Evolutionary conservation across 1,139 yeast genomes (phyloP).

Genomic region (Meyerozyma smithsonii): DNA sequence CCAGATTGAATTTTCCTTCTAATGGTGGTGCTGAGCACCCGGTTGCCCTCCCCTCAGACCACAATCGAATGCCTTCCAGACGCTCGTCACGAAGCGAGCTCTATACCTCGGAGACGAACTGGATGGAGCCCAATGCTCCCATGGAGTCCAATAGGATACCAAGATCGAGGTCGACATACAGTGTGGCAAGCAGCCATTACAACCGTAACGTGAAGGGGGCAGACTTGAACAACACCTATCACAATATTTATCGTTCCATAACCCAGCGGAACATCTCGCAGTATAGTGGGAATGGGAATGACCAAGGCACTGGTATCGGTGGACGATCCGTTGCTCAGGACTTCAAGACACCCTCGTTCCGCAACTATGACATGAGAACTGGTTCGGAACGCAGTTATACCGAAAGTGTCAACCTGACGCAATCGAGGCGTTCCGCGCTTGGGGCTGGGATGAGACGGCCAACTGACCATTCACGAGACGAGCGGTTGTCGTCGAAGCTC

Average conservation of each 20-base stretch:
- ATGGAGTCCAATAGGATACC: conserved; percentile 8
- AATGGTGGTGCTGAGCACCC: conserved; percentile 25
- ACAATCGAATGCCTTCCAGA: conserved; percentile 28
- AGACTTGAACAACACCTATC: conserved; percentile 27
- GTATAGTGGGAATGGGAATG: conserved; percentile 4
- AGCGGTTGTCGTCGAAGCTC: conserved; percentile 8
- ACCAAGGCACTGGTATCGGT: not conserved
- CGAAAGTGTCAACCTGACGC: conserved; percentile 5
- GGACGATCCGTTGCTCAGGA: not conserved
- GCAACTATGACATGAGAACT: not conserved
- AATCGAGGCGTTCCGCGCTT: not conserved
- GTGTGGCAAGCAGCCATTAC: conserved; percentile 14
- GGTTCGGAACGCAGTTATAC: conserved; percentile 6
- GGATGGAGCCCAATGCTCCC: conserved; percentile 38
- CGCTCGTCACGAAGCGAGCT: conserved; percentile 41
- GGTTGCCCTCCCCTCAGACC: conserved; percentile 32
- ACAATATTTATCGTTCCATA: conserved; percentile 33
- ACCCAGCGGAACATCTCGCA: conserved; percentile 29
- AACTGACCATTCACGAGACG: conserved; percentile 3
- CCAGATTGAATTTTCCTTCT: not conserved
- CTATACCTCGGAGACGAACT: conserved; percentile 36
- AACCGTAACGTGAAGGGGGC: conserved; percentile 5
- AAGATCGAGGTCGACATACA: conserved; percentile 27
- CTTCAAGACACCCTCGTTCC: not conserved
- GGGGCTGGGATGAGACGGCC: not conserved